Conservation (phyloP, 305 asterid species). For the Petunia hybrid region DNA sequence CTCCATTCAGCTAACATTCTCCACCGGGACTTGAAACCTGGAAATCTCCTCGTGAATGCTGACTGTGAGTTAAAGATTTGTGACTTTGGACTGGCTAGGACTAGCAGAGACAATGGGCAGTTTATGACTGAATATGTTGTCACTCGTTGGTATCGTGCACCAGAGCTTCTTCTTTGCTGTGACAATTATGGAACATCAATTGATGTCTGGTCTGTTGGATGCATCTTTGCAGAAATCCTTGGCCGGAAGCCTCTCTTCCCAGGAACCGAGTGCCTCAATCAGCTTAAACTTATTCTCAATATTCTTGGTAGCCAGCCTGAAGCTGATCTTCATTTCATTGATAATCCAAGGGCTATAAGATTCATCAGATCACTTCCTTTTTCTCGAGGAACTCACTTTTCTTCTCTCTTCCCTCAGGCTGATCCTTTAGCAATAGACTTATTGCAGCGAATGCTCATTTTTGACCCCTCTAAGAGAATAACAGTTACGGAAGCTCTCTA, state of each 20-base stretch:
- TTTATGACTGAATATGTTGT: slow-evolving; percentile 95
- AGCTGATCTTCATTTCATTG: slow-evolving; percentile 47
- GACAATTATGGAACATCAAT: slow-evolving; percentile 86
- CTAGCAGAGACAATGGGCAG: slow-evolving; percentile 78
- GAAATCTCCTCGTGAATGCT: slow-evolving; percentile 87
- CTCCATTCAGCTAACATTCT: slow-evolving; percentile 92
- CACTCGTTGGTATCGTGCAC: slow-evolving; percentile 92
- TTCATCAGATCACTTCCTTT: slow-evolving; percentile 49
- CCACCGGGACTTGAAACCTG: slow-evolving; percentile 91
- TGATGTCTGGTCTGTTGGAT: slow-evolving; percentile 94
- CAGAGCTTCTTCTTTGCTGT: slow-evolving; percentile 93
- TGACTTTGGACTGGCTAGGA: slow-evolving; percentile 94
- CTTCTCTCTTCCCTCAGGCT: slow-evolving; percentile 51
- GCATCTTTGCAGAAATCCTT: slow-evolving; percentile 85
- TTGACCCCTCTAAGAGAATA: slow-evolving; percentile 52
- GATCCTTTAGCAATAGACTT: slow-evolving; percentile 53
- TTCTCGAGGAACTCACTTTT: slow-evolving; percentile 46
- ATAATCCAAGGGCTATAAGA: slow-evolving; percentile 49
- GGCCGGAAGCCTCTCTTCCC: slow-evolving; percentile 71
- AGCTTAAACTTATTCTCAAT: slow-evolving; percentile 50
- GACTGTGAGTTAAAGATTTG: slow-evolving; percentile 91
- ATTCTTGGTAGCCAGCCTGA: slow-evolving; percentile 52
- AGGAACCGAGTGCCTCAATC: slow-evolving; percentile 54
- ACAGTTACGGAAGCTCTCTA: slow-evolving; percentile 51
- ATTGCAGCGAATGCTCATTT: slow-evolving; percentile 46